A percentile compares a stretch with the other conserved stretches of the same genome.
phyloP scores from a whole-genome alignment of 768 basidiomycete genomes.

The Piloderma croceum region DNA sequence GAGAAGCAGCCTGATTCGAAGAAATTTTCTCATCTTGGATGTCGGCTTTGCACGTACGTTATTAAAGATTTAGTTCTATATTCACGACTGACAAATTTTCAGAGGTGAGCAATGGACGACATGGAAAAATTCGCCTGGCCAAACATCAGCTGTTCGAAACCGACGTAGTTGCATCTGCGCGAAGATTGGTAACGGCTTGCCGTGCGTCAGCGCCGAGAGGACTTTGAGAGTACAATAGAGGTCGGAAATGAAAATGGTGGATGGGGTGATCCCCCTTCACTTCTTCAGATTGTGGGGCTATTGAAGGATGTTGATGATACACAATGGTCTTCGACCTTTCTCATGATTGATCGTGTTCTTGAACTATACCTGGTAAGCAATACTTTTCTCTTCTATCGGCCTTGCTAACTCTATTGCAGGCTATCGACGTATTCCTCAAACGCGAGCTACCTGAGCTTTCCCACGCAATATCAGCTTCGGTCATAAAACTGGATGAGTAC shows the following conservation, averaged over 20 bases:
- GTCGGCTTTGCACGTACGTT: neutral
- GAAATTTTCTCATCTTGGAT: neutral
- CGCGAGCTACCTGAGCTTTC: conserved; percentile 5
- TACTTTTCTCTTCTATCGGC: no score
- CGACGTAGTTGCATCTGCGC: conserved; percentile 21
- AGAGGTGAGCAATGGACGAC: conserved; percentile 4
- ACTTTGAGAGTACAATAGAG: conserved; percentile 19
- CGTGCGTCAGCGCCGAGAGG: conserved; percentile 25
- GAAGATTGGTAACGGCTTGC: conserved; percentile 25
- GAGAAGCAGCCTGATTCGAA: neutral
- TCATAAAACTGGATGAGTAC: conserved; percentile 12
- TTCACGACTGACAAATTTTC: neutral
- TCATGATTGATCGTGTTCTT: conserved; percentile 31
- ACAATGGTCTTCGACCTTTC: conserved; percentile 30
- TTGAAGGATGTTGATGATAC: conserved; percentile 30
- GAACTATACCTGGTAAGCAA: conserved; percentile 29
- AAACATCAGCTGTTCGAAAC: conserved; percentile 14
- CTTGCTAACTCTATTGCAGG: no score
- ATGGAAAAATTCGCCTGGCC: conserved; percentile 15
- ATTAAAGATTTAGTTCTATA: neutral
- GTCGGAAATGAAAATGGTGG: conserved; percentile 19
- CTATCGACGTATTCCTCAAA: no score
- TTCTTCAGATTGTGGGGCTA: conserved; percentile 19
- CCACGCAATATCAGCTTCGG: conserved; percentile 8
- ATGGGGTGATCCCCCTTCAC: conserved; percentile 6